These are phyloP conservation scores for Pisolithus tinctorius DNA, from an alignment of 768 basidiomycete species.

Conservation along the genomic window DNA sequence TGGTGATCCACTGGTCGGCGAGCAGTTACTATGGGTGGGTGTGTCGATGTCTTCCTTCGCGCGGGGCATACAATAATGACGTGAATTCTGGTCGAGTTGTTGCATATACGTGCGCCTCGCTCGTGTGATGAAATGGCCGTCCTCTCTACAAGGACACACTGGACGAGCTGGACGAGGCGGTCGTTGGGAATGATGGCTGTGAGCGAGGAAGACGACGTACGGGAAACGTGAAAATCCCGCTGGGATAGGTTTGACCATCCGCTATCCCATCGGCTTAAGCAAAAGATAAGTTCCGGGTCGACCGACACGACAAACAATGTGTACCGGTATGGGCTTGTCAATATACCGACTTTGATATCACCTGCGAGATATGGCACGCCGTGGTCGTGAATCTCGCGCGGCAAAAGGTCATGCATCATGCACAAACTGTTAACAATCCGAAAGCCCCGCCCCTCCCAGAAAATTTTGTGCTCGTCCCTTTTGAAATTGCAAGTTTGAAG, in stretches of 20 bases:
- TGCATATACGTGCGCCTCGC: conserved; percentile 14
- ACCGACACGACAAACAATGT: conserved; percentile 10
- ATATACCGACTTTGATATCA: not conserved
- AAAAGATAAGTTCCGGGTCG: conserved; percentile 13
- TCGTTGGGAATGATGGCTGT: conserved; percentile 4
- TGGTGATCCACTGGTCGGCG: conserved; percentile 2
- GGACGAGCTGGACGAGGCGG: conserved; percentile 1
- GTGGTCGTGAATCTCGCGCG: conserved; percentile 13
- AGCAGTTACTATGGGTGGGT: conserved; percentile 9
- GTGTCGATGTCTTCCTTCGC: conserved; percentile 10
- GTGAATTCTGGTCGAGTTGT: conserved; percentile 10
- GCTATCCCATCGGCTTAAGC: conserved; percentile 18
- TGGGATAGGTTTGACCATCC: conserved; percentile 23
- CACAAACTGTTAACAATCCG: conserved; percentile 10
- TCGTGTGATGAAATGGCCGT: conserved; percentile 5
- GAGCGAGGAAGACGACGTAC: conserved; percentile 17
- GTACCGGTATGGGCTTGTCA: not conserved
- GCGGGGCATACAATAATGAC: conserved; percentile 11
- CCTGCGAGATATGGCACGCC: conserved; percentile 4
- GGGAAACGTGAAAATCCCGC: conserved; percentile 22
- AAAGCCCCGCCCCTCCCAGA: conserved; percentile 4
- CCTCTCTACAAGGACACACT: conserved; percentile 5
- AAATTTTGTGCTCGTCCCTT: conserved; percentile 13
- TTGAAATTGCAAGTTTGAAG: conserved; percentile 13
- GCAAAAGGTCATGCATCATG: conserved; percentile 10